Evolutionary conservation across 2,329 filamentous ascomycete genomes (phyloP).

Genomic region (Capronia americana): DNA sequence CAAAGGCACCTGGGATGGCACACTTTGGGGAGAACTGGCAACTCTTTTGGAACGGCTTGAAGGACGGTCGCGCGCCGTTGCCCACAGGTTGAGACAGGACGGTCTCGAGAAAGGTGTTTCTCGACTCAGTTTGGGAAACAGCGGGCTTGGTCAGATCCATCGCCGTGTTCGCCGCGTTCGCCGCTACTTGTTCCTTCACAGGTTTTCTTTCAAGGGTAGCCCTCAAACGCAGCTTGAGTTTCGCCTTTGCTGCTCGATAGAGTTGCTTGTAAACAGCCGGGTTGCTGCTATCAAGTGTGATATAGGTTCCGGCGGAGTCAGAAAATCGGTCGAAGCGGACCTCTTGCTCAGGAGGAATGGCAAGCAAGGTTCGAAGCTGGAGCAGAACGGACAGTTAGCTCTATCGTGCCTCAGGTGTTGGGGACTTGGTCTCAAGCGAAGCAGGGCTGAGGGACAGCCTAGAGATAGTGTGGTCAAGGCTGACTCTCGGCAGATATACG

Average conservation of each 20-base stretch:
- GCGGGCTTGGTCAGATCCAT: slow-evolving; percentile 32
- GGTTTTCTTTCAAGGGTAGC: slow-evolving; percentile 59
- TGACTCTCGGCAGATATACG: slow-evolving; percentile 44
- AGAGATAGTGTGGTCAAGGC: slow-evolving; percentile 18
- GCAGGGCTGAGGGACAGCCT: slow-evolving; percentile 7
- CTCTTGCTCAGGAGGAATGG: slow-evolving; percentile 66
- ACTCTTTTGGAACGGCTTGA: slow-evolving; percentile 34
- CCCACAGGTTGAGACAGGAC: slow-evolving; percentile 43
- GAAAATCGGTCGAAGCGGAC: slow-evolving; percentile 90
- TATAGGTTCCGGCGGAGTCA: slow-evolving; percentile 82
- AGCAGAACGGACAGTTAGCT: slow-evolving; percentile 39
- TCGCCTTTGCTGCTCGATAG: slow-evolving; percentile 94
- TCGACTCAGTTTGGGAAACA: slow-evolving; percentile 36
- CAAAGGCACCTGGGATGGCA: slow-evolving; percentile 36
- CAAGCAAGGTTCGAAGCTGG: slow-evolving; percentile 73
- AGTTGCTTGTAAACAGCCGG: slow-evolving; percentile 92
- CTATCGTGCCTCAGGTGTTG: background rate
- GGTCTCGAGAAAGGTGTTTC: slow-evolving; percentile 52
- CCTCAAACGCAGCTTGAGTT: slow-evolving; percentile 92
- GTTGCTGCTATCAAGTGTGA: slow-evolving; percentile 79
- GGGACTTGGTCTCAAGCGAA: background rate
- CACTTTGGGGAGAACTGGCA: slow-evolving; percentile 34
- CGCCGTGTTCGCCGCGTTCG: slow-evolving; percentile 13
- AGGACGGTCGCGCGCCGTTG: slow-evolving; percentile 18
- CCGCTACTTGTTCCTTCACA: slow-evolving; percentile 29